Evolutionary conservation across 2,329 filamentous ascomycete species (phyloP).

Genomic region (Cytospora piceae): DNA sequence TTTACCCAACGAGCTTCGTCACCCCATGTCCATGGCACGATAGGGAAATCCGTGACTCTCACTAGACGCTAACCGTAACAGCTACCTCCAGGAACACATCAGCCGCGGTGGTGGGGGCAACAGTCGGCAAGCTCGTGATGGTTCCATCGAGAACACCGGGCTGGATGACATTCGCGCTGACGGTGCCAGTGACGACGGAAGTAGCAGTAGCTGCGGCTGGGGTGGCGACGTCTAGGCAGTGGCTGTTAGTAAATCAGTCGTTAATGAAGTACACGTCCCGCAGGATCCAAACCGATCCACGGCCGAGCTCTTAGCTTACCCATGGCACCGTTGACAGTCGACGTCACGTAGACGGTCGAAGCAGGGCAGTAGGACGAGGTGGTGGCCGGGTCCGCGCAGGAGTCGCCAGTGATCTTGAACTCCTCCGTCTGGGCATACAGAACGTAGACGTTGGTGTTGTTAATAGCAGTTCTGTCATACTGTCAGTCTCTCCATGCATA

Average conservation of each 20-base stretch:
- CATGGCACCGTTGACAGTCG: constrained; percentile 7
- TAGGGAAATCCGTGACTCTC: background rate
- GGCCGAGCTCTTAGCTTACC: background rate
- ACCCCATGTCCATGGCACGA: background rate
- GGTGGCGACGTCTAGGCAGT: background rate
- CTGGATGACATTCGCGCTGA: constrained; percentile 18
- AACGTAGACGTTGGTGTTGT: constrained; percentile 29
- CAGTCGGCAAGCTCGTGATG: constrained; percentile 4
- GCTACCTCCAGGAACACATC: background rate
- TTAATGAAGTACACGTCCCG: background rate
- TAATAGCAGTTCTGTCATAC: constrained; percentile 16
- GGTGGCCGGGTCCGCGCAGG: constrained; percentile 19
- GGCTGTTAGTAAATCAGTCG: background rate
- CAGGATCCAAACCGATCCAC: background rate
- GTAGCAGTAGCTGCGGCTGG: background rate
- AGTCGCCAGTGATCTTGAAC: constrained; percentile 23
- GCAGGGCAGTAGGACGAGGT: constrained; percentile 15
- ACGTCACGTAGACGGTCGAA: constrained; percentile 20
- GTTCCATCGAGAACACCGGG: constrained; percentile 18
- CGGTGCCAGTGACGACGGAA: constrained; percentile 5
- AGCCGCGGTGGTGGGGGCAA: constrained; percentile 6
- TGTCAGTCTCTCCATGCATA: background rate
- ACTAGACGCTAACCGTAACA: background rate
- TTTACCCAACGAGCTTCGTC: background rate
- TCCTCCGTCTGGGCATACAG: constrained; percentile 26